These are phyloP conservation scores for Colletotrichum cordylinicola DNA, from an alignment of 2,329 filamentous ascomycete genomes.

Conservation along the genomic window DNA sequence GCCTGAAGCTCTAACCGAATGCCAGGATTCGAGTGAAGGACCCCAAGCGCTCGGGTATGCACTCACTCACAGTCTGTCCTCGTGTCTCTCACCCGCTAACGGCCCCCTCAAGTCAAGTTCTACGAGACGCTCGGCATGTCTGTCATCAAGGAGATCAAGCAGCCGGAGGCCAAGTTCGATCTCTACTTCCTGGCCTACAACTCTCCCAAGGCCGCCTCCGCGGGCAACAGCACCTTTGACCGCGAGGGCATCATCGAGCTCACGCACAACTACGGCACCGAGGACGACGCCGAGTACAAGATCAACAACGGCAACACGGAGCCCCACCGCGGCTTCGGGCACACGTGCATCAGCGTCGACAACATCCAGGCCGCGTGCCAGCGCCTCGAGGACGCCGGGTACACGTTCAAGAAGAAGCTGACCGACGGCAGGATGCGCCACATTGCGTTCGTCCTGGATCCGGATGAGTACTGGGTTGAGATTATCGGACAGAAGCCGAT, in stretches of 20 bases:
- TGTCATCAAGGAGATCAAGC: constrained; percentile 79
- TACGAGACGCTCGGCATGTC: constrained; percentile 93
- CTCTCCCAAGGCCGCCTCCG: constrained; percentile 74
- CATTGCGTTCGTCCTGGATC: constrained; percentile 91
- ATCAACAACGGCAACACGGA: constrained; percentile 91
- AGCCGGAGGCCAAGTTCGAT: constrained; percentile 90
- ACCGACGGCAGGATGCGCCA: constrained; percentile 84
- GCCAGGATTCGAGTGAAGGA: constrained; percentile 91
- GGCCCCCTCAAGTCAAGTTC: constrained; percentile 71
- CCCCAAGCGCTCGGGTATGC: constrained; percentile 75
- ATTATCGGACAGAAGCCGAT: constrained; percentile 75
- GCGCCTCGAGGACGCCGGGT: constrained; percentile 87
- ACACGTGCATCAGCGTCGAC: constrained; percentile 83
- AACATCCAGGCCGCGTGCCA: constrained; percentile 89
- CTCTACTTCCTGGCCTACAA: constrained; percentile 96
- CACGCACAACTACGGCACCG: constrained; percentile 85
- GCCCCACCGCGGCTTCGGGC: constrained; percentile 82
- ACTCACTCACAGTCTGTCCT: neutral
- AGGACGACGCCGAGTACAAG: constrained; percentile 80
- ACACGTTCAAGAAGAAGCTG: constrained; percentile 94
- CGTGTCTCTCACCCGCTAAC: neutral
- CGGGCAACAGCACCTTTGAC: constrained; percentile 75
- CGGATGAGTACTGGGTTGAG: constrained; percentile 88
- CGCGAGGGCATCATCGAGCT: constrained; percentile 91
- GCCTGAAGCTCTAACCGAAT: constrained; percentile 18